Evolutionary conservation across 257 asterid species (phyloP), one percentile per base, ranked within the genome.

Genomic region (Dorcoceras hygrometricum): DNA sequence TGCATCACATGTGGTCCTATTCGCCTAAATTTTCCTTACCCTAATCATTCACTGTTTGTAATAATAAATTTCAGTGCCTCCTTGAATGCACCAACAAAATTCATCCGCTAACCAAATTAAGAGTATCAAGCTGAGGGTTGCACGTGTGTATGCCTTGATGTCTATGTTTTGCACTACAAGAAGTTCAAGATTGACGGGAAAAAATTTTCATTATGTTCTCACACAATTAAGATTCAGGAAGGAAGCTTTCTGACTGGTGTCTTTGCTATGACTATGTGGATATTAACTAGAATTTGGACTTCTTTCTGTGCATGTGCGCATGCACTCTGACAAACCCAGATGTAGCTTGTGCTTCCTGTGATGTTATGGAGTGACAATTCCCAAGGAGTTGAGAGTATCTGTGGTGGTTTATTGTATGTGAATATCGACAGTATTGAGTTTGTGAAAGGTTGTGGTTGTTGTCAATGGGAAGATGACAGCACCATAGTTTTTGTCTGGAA

Each of bases 381-480:
- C 39, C 51, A 5, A 0, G 20, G 51, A 43, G 58, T 57, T 62
- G 53, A 20, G 54, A n/a, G 20, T 5, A 18, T 19, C 28, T 63
- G 18, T 18, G 16, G 18, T 39, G 56, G 34, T 63, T 34, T 64
- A 4, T 27, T 59, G 29, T 39, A 23, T 36, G 18, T 50, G 67
- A 20, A 29, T 25, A 62, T 22, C 36, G 16, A 28, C 66, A n/a
- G n/a, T n/a, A n/a, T n/a, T n/a, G n/a, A 25, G 66, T 25, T 70
- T 66, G 63, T 70, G 4, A 23, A 59, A 32, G 63, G 23, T 16
- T 14, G 64, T 70, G 68, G 43, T 62, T 16, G 57, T n/a, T 57
- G 46, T 28, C 59, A 36, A 20, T n/a, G 18, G 24, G 8, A 16
- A 48, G 71, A 23, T 36, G 26, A 57, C 70, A 62, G 16, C 22